These are phyloP conservation scores for Cocos nucifera DNA, from an alignment of 176 grass and related monocot genomes.

Conservation along the genomic window DNA sequence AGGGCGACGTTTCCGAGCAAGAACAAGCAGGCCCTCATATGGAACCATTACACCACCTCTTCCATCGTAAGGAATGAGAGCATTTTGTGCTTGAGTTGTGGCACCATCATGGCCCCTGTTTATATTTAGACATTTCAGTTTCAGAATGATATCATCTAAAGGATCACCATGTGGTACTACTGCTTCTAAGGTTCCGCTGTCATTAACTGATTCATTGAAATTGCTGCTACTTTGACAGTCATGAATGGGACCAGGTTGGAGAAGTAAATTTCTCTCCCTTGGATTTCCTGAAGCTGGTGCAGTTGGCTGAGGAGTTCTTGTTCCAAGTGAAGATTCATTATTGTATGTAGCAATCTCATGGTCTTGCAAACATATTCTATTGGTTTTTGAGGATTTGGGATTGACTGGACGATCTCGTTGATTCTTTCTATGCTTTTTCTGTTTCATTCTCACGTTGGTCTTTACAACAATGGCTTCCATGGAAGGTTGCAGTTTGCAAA, in stretches of 20 bases:
- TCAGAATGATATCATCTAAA: constrained; percentile 48
- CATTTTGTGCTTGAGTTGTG: constrained; percentile 19
- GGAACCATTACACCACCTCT: constrained; percentile 42
- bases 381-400: constrained; percentile 19
- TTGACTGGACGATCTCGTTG: constrained; percentile 20
- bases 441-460: constrained; percentile 28
- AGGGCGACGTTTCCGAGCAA: constrained; percentile 40
- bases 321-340: constrained; percentile 18
- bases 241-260: too few species aligned
- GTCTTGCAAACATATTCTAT: background rate
- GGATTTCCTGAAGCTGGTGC: background rate
- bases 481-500: constrained; percentile 11
- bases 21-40: constrained; percentile 23
- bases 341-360: constrained; percentile 17
- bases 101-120: constrained; percentile 7
- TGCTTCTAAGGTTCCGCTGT: constrained; percentile 10
- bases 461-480: constrained; percentile 28
- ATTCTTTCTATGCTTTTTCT: constrained; percentile 26
- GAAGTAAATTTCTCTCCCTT: too few species aligned
- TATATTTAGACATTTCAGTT: constrained; percentile 43
- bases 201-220: too few species aligned
- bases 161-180: constrained; percentile 19
- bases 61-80: constrained; percentile 43
- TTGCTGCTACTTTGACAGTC: too few species aligned
- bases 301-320: background rate